Evolutionary conservation across 495 filamentous ascomycete genomes (phyloP), one percentile per base, ranked within the genome.

Genomic region (Aspergillus panamensis): DNA sequence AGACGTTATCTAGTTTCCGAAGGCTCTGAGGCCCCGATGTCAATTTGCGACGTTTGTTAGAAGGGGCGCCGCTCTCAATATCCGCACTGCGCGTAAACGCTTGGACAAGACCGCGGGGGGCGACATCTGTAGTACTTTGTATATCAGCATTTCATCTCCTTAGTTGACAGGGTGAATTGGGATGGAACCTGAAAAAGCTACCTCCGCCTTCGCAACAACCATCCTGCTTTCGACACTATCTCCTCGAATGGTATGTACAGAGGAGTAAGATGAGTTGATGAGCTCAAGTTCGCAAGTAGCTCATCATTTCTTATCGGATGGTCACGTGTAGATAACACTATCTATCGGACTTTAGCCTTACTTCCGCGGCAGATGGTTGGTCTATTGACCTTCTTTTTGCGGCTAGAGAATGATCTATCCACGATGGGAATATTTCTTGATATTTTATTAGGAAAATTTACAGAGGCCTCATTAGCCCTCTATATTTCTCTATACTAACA

Each of bases 41-140:
- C 33, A 69, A 25, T 56, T 75, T 79, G 58, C 71, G 73, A 43
- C 76, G 73, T 62, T 79, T 79, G 21, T 37, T 63, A 9, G 61
- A 64, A 57, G 47, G 69, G 8, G 51, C 59, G 48, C 69, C 53
- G 30, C 21, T 33, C 25, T 65, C 58, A 3, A 39, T 33, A 25
- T 50, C 49, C 17, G 57, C 57, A 31, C 1, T 57, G 50, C 62
- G 62, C 51, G 58, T 51, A 48, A 73, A 58, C 44, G 64, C 60
- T 48, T 62, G 45, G 51, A 58, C 62, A 33, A 77, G 49, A 48
- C 61, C 60, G 58, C 57, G 32, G 20, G 69, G 66, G 19, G 66
- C 58, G n/a, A 55, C 29, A 21, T 59, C 74, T 77, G 50, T 29
- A 51, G 48, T 35, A 45, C 10, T 3, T 17, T 19, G 48, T 8